These are phyloP conservation scores for Piromyces finnis DNA, from an alignment of 192 early-diverging fungal genomes.

Conservation along the genomic window DNA sequence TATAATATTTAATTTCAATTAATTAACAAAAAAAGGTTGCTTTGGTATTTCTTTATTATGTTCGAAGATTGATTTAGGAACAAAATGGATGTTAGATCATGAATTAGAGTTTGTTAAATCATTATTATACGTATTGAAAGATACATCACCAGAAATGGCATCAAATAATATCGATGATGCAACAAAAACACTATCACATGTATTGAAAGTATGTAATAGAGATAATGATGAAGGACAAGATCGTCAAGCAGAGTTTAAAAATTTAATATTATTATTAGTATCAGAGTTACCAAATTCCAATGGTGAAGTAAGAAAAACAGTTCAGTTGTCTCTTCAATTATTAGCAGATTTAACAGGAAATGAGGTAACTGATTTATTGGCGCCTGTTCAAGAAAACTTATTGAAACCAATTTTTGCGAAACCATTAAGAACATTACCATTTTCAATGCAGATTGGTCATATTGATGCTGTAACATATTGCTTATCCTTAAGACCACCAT, in stretches of 20 bases:
- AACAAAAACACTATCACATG: slow-evolving; percentile 46
- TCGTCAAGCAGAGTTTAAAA: slow-evolving; percentile 45
- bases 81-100: slow-evolving; percentile 82
- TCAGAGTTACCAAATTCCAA: slow-evolving; percentile 87
- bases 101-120: slow-evolving; percentile 87
- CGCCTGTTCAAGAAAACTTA: slow-evolving; percentile 65
- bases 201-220: slow-evolving; percentile 44
- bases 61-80: slow-evolving; percentile 65
- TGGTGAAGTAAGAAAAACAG: slow-evolving; percentile 66
- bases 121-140: slow-evolving; percentile 86
- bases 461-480: slow-evolving; percentile 98
- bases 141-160: slow-evolving; percentile 59
- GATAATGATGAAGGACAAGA: slow-evolving; percentile 2
- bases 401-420: slow-evolving; percentile 88
- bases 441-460: slow-evolving; percentile 94
- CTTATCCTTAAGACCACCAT: slow-evolving; percentile 64
- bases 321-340: slow-evolving; percentile 61
- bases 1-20: neutral
- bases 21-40: slow-evolving; percentile 46
- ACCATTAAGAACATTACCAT: slow-evolving; percentile 84
- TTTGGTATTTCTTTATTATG: slow-evolving; percentile 69
- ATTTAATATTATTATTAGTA: slow-evolving; percentile 57
- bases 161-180: slow-evolving; percentile 54
- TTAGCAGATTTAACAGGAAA: slow-evolving; percentile 60
- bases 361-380: slow-evolving; percentile 68